Base-by-base conservation (phyloP, 805 yeast species). In the Kazachstania martiniae region DNA sequence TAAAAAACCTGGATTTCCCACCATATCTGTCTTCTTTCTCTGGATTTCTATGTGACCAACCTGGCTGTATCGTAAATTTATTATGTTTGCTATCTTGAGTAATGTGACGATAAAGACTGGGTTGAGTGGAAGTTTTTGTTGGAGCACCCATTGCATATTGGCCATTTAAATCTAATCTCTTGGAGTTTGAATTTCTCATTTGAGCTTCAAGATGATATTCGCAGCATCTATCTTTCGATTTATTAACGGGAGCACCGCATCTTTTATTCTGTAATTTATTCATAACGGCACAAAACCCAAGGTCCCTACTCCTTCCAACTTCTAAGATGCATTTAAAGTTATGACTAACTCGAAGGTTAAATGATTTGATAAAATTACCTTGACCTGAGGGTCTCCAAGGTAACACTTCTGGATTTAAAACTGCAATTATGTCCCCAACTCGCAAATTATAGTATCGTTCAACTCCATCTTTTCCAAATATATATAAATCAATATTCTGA, bases 101-200 rank as follows among this genome's bases (percentile, higher is more conserved):
- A 4, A 18, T 12, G 9, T 14, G 9, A 8, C 21, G 29, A 12
- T 30, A 34, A n/a, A 34, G 13, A 4, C 16, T 13, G 5, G 37
- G 37, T n/a, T 34, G 37, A 5, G 19, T 25, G 15, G 29, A 4
- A 10, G 23, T 12, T 29, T 62, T 58, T 17, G 63, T 62, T 4
- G 86, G 76, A 5, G 84, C 69, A 44, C 74, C 66, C 56, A 72
- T 53, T 36, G 74, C 57, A 37, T 68, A 62, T 38, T 72, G 59
- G 12, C 81, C 71, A 53, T 74, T 81, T 33, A 89, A 62, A 52
- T 87, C 97, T 63, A 84, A 70, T 39, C 97, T 62, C 39, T 70
- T 66, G n/a, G 75, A 66, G 14, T 72, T 68, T 0, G 70, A 55
- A 28, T 63, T 63, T 27, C 68, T 65, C 34, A 73, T 61, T 27